Base-by-base conservation (phyloP, 495 filamentous ascomycete species). In the Wilcoxina mikolae region DNA sequence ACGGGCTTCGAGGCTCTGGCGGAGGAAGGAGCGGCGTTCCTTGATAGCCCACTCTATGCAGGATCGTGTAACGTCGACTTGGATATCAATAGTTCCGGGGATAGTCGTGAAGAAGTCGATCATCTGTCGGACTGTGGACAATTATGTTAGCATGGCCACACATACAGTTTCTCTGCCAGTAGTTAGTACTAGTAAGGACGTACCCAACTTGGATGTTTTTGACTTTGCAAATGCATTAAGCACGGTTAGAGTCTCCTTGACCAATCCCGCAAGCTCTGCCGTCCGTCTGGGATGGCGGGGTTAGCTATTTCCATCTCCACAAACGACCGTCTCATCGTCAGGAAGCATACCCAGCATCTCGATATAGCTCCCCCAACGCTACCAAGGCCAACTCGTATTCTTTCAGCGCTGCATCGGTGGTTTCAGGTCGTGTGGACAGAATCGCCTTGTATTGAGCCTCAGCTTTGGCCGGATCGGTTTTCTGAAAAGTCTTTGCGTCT, bases 21-120 rank as follows among this genome's bases (percentile, higher is more conserved):
- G 88, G 46, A 96, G 79, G 77, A 99, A 99, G 42, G 85, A 83
- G 57, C 90, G 83, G 49, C 85, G 81, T 70, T 95, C 88, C 35
- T 86, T 82, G 54, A 90, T 82, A 39, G 91, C 91, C 91, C 91
- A 99, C 76, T 96, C 91, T 76, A 99, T 96, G 74, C 88, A 95
- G 64, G 88, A 94, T 70, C 90, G 89, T 58, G 93, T 96, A 59
- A 94, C 84, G 68, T 83, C 72, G 61, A 89, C 83, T 72, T 96
- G 91, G 69, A 85, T 85, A 59, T 95, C 90, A 69, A 83, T 79
- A 53, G 87, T 89, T 69, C 94, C 84, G 45, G 91, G 91, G 59
- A 95, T 94, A 61, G 81, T 78, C 55, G 86, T 80, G 75, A 96
- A 90, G 69, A 95, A 79, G 68, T 96, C 91, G 68, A 99, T 81